Conservation (phyloP, 2,329 filamentous ascomycete species). For the Talaromyces funiculosus region DNA sequence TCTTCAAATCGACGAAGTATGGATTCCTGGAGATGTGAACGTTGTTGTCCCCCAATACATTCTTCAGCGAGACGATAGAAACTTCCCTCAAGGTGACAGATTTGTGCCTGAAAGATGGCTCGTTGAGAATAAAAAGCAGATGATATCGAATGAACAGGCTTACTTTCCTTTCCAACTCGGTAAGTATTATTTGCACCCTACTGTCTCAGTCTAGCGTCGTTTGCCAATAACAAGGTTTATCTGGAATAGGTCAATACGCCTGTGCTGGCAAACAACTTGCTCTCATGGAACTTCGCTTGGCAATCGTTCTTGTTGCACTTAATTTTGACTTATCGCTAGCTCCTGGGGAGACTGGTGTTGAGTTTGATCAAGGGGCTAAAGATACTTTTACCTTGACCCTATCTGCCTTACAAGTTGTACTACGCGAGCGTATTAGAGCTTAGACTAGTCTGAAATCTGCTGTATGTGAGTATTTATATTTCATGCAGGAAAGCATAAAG, state of each 20-base stretch:
- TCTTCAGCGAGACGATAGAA: constrained; percentile 19
- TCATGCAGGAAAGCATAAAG: not conserved
- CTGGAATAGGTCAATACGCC: not conserved
- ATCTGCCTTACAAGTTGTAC: constrained; percentile 19
- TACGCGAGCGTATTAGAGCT: not conserved
- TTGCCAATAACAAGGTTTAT: not conserved
- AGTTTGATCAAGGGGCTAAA: constrained; percentile 13
- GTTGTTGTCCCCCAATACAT: constrained; percentile 16
- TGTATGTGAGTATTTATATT: not conserved
- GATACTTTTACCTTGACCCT: constrained; percentile 18
- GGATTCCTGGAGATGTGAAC: constrained; percentile 26
- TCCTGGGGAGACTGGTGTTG: constrained; percentile 10
- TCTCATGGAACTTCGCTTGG: constrained; percentile 22
- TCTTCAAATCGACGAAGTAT: constrained; percentile 23
- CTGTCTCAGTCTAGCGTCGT: not conserved
- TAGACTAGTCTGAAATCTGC: not conserved
- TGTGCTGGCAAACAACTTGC: constrained; percentile 21
- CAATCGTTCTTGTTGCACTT: constrained; percentile 14
- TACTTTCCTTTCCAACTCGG: constrained; percentile 20
- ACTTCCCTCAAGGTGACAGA: constrained; percentile 13
- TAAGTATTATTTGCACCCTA: not conserved
- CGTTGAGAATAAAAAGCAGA: constrained; percentile 11
- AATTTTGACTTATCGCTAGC: constrained; percentile 15
- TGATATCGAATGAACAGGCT: constrained; percentile 18
- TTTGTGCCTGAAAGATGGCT: constrained; percentile 25